Evolutionary conservation across 805 yeast species (phyloP), one percentile per base, ranked within the genome.

Genomic region (Candida schatavii): DNA sequence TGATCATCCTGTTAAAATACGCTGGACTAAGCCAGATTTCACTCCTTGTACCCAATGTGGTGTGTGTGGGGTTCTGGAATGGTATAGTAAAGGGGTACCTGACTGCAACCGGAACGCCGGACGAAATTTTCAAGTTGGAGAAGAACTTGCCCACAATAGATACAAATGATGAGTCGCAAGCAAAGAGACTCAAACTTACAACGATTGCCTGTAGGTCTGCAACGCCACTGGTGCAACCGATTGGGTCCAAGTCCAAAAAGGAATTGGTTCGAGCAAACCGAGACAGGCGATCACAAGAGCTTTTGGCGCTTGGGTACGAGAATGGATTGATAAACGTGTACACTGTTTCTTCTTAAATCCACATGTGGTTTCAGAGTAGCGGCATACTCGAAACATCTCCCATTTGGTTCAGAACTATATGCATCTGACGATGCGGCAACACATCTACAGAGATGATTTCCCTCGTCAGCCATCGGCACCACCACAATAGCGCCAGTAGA

Each of bases 241-340:
- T 29, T 29, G 19, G 11, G 15, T 13, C 21, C 5, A 11, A 14
- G 5, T 31, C 35, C 9, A 15, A 31, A 31, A 41, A 34, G 26
- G 31, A 29, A 5, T 35, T 43, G 2, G 17, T 32, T 2, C 13
- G 21, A 20, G 18, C 42, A 26, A 17, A 5, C 7, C 45, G 49
- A 39, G 49, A 50, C 22, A 40, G 49, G 5, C 34, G 54, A 0
- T 25, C 33, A 3, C 49, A 45, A 2, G 46, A 52, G 11, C 57
- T 70, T 52, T 46, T 78, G 1, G 72, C 78, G 4, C 68, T 71
- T 1, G 85, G 79, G 0, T 79, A 74, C 36, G 77, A 74, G 38
- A 83, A 80, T 46, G 83, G 84, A 2, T 63, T 78, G 2, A 62
- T 80, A 2, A 66, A 64, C 10, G 55, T 76, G 9, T 74, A 69